Evolutionary conservation across 768 basidiomycete species (phyloP), one percentile per base, ranked within the genome.

Genomic region (Lactarius vividus): DNA sequence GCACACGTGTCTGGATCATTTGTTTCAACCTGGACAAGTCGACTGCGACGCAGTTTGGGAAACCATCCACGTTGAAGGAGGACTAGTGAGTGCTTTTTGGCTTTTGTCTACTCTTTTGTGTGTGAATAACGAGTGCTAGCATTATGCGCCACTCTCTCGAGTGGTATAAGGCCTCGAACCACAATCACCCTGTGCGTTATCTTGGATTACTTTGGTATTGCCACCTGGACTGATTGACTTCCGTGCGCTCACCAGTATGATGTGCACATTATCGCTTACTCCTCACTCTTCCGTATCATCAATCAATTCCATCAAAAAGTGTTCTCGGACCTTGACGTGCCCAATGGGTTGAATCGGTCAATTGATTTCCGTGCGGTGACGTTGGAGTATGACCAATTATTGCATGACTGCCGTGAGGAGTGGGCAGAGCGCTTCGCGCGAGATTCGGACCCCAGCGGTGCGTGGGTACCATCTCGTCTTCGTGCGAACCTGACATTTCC

Each of bases 1-100:
- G 95, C 49, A 92, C 93, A 60, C 85, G 94, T 26, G 84, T 91
- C 7, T 98, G 94, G 94, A 77, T 96, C 64, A 91, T 88, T 73
- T 95, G 92, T 76, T 92, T 89, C 78, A 93, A 95, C 75, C 79
- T 96, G 49, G 95, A 98, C 75, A 88, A 93, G 28, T 95, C 93
- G 6, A 89, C 91, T 9, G 88, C 91, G 4, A 88, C 87, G 20
- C 89, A 95, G 75, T 94, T 96, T 76, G 95, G 95, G 62, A 94
- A 94, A 76, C 84, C 86, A 0, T 87, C 91, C 20, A 92, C 91
- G 54, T 88, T 97, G 73, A 81, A 81, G 1, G 84, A 83, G 62
- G 77, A 84, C 62, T 92, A 88, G 89, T 92, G 88, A 86, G 75
- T 77, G 60, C 81, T 79, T 20, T n/a, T 64, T 91, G 23, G 26